A percentile compares a stretch with the other conserved stretches of the same genome.
phyloP scores from a whole-genome alignment of 495 filamentous ascomycete genomes.

The Aspergillus coremiiformis region DNA sequence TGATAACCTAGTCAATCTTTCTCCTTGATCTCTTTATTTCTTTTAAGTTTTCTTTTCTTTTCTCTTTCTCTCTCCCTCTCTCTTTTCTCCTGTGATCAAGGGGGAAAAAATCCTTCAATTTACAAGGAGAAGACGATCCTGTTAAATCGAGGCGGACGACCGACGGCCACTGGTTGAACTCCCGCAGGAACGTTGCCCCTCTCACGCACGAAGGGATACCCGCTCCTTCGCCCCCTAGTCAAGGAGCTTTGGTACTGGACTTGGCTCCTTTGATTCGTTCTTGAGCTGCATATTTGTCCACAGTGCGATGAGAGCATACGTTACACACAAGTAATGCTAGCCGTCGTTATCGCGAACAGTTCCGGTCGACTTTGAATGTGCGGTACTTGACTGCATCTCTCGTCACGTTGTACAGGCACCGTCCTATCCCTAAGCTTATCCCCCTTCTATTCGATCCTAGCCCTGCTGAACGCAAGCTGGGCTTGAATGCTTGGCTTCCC shows the following conservation, averaged over 20 bases:
- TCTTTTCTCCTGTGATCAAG: not conserved
- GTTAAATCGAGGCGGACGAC: too few species aligned
- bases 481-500: not conserved
- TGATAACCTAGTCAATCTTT: not conserved
- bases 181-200: slow-evolving; percentile 15
- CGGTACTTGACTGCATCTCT: slow-evolving; percentile 13
- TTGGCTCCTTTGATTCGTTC: slow-evolving; percentile 5
- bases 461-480: not conserved
- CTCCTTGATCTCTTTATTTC: not conserved
- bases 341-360: slow-evolving; percentile 16
- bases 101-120: not conserved
- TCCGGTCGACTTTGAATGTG: slow-evolving; percentile 13
- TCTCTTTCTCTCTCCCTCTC: slow-evolving; percentile 2
- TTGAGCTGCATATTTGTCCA: slow-evolving; percentile 18
- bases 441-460: slow-evolving; percentile 5
- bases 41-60: not conserved
- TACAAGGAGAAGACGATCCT: too few species aligned
- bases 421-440: slow-evolving; percentile 5
- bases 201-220: slow-evolving; percentile 13
- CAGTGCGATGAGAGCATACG: slow-evolving; percentile 14
- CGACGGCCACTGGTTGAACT: not conserved
- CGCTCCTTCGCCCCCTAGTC: slow-evolving; percentile 10
- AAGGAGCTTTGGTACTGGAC: slow-evolving; percentile 3
- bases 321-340: slow-evolving; percentile 22
- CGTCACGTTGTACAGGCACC: slow-evolving; percentile 19